Conservation (phyloP, 225 moss, liverwort and hornwort species). For the Asterella californica region DNA sequence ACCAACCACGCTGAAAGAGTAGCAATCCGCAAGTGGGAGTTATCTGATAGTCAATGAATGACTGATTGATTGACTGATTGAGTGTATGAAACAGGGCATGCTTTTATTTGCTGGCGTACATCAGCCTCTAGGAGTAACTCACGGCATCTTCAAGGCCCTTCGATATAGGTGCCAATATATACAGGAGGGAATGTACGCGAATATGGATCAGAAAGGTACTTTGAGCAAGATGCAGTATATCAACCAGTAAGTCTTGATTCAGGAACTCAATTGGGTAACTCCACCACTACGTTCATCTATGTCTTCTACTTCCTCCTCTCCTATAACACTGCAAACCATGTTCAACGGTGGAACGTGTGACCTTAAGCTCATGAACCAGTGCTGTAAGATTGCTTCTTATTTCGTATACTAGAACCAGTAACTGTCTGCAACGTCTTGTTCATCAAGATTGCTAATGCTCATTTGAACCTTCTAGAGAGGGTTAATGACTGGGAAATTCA, state of each 20-base stretch:
- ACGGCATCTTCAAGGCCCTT: not conserved
- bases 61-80: not conserved
- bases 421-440: not conserved
- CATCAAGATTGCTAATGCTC: not conserved
- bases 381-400: not conserved
- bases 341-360: conserved; percentile 2
- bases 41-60: too few species aligned
- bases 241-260: conserved; percentile 8
- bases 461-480: not conserved
- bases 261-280: conserved; percentile 3
- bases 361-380: not conserved
- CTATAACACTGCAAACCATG: conserved; percentile 11
- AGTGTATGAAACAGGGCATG: not conserved
- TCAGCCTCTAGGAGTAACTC: not conserved
- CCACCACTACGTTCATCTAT: conserved; percentile 14
- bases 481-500: not conserved
- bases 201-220: conserved; percentile 12
- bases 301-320: conserved; percentile 17
- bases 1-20: not conserved
- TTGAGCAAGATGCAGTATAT: conserved; percentile 8
- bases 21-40: too few species aligned
- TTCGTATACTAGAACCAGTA: not conserved
- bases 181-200: not conserved
- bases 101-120: not conserved
- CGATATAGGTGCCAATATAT: not conserved